Evolutionary conservation across 768 basidiomycete genomes (phyloP), one percentile per base, ranked within the genome.

Genomic region (Lactarius sanguifluus): DNA sequence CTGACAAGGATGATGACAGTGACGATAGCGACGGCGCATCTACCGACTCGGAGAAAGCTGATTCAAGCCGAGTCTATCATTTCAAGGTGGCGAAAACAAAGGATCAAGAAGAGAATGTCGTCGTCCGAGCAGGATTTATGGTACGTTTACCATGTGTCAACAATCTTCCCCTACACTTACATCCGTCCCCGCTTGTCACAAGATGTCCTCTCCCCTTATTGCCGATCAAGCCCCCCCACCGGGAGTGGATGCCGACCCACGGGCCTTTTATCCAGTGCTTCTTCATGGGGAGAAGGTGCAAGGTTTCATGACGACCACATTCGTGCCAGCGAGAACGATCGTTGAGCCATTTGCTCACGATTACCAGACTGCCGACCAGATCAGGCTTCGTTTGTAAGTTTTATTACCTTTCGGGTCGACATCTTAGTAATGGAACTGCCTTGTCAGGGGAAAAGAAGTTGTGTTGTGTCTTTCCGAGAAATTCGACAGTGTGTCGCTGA

Each of bases 11-110:
- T 32, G 18, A 18, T 8, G 41, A 41, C 15, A n/a, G 23, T n/a
- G 69, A 70, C 0, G 62, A 73, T 7, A 20, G 20, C 9, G 55
- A 56, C 30, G 65, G 69, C 20, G 64, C 54, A 1, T 69, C 72
- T 15, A 52, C 72, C 15, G 79, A 79, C 2, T 75, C 81, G 8
- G 81, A 79, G 0, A 76, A 83, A 13, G 78, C 80, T 18, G 77
- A 79, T 12, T 75, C 73, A 3, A 83, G 82, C 47, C 76, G 85
- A 8, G 74, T 87, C 63, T 83, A 81, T 69, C 79, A 78, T 0
- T 87, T 85, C 59, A 80, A 83, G 60, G 86, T 87, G 1, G 74
- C 79, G 0, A 84, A 86, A 72, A 85, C 81, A 3, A 79, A 79
- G 23, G 83, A 86, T 55, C 83, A 86, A 69, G 83, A 83, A 59